Evolutionary conservation across 2,329 filamentous ascomycete genomes (phyloP).

Genomic region (Dendrostoma leiphaemia): DNA sequence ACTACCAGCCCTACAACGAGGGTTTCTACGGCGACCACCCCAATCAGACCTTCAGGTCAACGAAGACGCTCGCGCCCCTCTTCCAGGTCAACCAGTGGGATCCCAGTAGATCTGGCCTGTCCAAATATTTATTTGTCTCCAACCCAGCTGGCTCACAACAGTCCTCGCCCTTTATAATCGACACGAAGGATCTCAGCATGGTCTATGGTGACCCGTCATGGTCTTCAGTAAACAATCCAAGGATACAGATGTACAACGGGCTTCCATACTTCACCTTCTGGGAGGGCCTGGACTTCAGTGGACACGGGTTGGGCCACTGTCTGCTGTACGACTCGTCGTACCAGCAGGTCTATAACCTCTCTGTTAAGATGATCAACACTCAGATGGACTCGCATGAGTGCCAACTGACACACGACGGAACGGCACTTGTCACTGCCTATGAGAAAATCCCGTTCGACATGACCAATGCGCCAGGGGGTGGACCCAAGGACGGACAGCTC

Average conservation of each 20-base stretch:
- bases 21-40: constrained; percentile 13
- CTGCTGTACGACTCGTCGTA: constrained; percentile 17
- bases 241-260: constrained; percentile 17
- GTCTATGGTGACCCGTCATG: constrained; percentile 17
- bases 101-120: constrained; percentile 12
- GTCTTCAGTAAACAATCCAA: constrained; percentile 16
- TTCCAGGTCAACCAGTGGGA: constrained; percentile 20
- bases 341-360: constrained; percentile 15
- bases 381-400: constrained; percentile 34
- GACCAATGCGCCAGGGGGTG: constrained; percentile 22
- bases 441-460: constrained; percentile 27
- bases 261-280: constrained; percentile 18
- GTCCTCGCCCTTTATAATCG: constrained; percentile 18
- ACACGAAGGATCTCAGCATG: constrained; percentile 16
- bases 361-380: constrained; percentile 17
- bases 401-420: constrained; percentile 36
- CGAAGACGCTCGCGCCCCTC: constrained; percentile 2
- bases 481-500: constrained; percentile 27
- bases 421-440: constrained; percentile 38
- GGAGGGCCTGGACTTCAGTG: constrained; percentile 15
- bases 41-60: constrained; percentile 15
- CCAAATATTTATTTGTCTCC: constrained; percentile 14
- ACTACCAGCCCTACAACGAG: constrained; percentile 12
- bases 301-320: constrained; percentile 16
- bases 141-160: constrained; percentile 3